Conservation (phyloP, 352 stramenopile genomes). For the Phytophthora pseudosyringae region DNA sequence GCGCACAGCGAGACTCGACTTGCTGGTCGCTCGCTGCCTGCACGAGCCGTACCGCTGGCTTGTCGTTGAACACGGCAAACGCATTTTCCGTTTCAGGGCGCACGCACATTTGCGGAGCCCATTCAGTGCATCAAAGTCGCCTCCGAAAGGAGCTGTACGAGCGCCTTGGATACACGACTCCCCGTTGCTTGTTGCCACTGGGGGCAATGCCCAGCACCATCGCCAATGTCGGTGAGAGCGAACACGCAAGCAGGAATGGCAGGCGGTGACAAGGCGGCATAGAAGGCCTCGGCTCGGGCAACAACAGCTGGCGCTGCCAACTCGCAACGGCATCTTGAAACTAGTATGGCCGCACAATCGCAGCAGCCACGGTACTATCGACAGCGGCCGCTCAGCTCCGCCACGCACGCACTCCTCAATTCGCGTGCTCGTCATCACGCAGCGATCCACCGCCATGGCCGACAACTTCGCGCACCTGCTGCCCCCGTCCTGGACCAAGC, state of each 20-base stretch:
- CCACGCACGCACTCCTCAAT: constrained; percentile 3
- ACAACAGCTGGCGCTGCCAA: constrained; percentile 17
- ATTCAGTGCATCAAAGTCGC: too few relatives aligned
- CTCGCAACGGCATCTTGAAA: not conserved
- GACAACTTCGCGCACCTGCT: constrained; percentile 66
- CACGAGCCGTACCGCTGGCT: too few relatives aligned
- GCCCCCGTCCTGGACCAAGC: constrained; percentile 83
- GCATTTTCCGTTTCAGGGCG: too few relatives aligned
- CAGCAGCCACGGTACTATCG: not conserved
- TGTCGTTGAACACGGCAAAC: constrained; percentile 1
- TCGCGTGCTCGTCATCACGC: constrained; percentile 5
- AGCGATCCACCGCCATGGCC: constrained; percentile 24
- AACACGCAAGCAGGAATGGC: not conserved
- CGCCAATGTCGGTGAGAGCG: not conserved
- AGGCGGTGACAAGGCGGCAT: constrained; percentile 20
- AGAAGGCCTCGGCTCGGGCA: constrained; percentile 1
- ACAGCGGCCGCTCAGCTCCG: not conserved
- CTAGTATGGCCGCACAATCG: constrained; percentile 11
- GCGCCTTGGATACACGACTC: too few relatives aligned
- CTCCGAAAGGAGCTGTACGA: too few relatives aligned
- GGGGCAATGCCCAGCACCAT: not conserved
- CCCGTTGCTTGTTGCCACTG: not conserved
- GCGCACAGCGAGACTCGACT: too few relatives aligned
- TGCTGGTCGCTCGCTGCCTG: too few relatives aligned
- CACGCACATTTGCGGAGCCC: too few relatives aligned